These are phyloP conservation scores for Backusella tarrabulga DNA, from an alignment of 192 early-diverging fungal species.

Conservation along the genomic window DNA sequence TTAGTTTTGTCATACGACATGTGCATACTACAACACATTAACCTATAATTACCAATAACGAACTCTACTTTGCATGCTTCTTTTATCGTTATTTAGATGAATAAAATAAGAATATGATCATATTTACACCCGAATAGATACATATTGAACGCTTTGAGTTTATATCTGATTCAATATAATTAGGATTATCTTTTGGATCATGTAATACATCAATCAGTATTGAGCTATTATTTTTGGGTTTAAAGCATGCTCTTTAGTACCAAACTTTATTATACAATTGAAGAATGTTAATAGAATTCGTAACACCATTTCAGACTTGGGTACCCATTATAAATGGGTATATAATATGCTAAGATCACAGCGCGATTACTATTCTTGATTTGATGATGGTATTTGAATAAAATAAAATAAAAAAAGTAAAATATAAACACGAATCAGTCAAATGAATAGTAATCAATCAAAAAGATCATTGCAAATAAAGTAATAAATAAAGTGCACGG, in stretches of 20 bases:
- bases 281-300: not conserved
- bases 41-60: not conserved
- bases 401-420: not conserved
- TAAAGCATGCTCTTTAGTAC: not conserved
- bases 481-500: not conserved
- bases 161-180: too few relatives aligned
- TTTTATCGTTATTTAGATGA: too few relatives aligned
- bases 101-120: too few relatives aligned
- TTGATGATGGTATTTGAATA: too few relatives aligned
- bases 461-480: not conserved
- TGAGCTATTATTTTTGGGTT: not conserved
- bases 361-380: too few relatives aligned
- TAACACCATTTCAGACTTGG: not conserved
- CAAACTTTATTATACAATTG: not conserved
- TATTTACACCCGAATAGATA: too few relatives aligned
- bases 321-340: not conserved
- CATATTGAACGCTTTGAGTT: too few relatives aligned
- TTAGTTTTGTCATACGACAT: not conserved
- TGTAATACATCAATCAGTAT: not conserved
- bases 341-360: not conserved
- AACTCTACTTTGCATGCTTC: too few relatives aligned
- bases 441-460: not conserved
- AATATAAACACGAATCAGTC: not conserved
- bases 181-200: not conserved
- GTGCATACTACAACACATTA: not conserved